Evolutionary conservation across 2,329 filamentous ascomycete species (phyloP).

Genomic region (Fusarium odoratissimum): DNA sequence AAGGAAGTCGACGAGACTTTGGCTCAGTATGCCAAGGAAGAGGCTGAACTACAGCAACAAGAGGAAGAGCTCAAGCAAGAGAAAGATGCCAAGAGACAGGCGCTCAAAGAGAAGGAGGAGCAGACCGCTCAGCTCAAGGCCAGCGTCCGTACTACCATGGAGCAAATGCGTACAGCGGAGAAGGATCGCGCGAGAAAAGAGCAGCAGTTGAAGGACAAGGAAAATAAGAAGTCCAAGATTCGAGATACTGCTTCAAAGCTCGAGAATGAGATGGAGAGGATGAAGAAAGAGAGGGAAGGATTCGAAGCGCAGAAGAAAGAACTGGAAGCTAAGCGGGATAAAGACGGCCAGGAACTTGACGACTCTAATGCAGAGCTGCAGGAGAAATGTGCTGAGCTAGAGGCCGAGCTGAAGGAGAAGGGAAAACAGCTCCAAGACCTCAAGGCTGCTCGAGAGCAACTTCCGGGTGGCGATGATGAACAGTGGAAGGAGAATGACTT

Average conservation of each 20-base stretch:
- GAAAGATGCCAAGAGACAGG: conserved; percentile 80
- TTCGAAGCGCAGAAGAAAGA: conserved; percentile 66
- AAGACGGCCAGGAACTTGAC: conserved; percentile 63
- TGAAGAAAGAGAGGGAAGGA: conserved; percentile 65
- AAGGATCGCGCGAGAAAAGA: conserved; percentile 84
- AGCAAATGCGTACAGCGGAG: conserved; percentile 83
- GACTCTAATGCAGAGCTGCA: conserved; percentile 70
- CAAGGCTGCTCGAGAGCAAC: conserved; percentile 75
- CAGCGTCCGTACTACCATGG: conserved; percentile 82
- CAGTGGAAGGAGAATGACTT: conserved; percentile 64
- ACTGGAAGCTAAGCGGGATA: conserved; percentile 63
- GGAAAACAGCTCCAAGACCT: conserved; percentile 77
- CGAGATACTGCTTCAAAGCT: conserved; percentile 77
- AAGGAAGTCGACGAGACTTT: conserved; percentile 86
- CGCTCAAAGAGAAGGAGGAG: conserved; percentile 90
- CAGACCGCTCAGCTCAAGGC: conserved; percentile 86
- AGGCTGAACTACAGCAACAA: conserved; percentile 74
- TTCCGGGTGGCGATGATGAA: conserved; percentile 71
- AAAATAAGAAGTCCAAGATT: conserved; percentile 74
- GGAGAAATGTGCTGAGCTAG: conserved; percentile 72
- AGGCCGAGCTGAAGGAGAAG: conserved; percentile 76
- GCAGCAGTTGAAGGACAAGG: conserved; percentile 74
- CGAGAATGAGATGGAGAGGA: conserved; percentile 70
- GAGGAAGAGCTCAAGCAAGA: conserved; percentile 79
- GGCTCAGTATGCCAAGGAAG: conserved; percentile 75